Percentiles rank a stretch among this genome's conserved stretches.
Evolutionary conservation across 106 monocot genomes (phyloP).

Genomic region (Acorus calamus): DNA sequence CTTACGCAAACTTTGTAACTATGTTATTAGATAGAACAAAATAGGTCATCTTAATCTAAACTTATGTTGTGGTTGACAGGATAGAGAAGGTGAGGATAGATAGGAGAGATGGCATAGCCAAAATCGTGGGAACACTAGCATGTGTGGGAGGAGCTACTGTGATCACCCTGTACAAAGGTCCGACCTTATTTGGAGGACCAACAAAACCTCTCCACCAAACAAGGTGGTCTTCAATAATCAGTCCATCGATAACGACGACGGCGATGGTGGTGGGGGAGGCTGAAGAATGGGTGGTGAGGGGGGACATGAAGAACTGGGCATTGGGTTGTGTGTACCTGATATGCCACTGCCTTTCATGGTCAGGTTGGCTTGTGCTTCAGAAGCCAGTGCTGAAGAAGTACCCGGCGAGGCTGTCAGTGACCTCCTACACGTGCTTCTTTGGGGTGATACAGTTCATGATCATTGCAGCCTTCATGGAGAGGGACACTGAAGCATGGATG

Average conservation of each 20-base stretch:
- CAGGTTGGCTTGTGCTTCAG: slow-evolving; percentile 93
- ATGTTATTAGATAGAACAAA: no score
- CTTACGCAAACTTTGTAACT: no score
- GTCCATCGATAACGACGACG: no score
- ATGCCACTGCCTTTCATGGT: slow-evolving; percentile 93
- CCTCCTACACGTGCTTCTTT: slow-evolving; percentile 97
- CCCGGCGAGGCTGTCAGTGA: slow-evolving; percentile 90
- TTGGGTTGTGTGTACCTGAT: slow-evolving; percentile 81
- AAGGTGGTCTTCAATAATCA: no score
- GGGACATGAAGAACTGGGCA: slow-evolving; percentile 65
- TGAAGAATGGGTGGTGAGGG: slow-evolving; percentile 13
- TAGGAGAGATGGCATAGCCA: slow-evolving; percentile 72
- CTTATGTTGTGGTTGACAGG: slow-evolving; percentile 10
- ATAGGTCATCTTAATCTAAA: background rate
- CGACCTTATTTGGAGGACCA: slow-evolving; percentile 47
- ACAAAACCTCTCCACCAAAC: slow-evolving; percentile 3
- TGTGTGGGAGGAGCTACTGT: slow-evolving; percentile 82
- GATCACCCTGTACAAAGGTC: slow-evolving; percentile 91
- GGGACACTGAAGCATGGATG: slow-evolving; percentile 53
- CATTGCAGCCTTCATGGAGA: slow-evolving; percentile 85
- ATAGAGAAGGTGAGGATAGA: slow-evolving; percentile 77
- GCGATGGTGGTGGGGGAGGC: background rate
- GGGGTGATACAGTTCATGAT: slow-evolving; percentile 84
- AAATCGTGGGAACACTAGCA: slow-evolving; percentile 53
- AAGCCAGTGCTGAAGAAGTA: slow-evolving; percentile 87